phyloP scores from a whole-genome alignment of 1,284 basidiomycete genomes.

The Melampsora larici-populina region DNA sequence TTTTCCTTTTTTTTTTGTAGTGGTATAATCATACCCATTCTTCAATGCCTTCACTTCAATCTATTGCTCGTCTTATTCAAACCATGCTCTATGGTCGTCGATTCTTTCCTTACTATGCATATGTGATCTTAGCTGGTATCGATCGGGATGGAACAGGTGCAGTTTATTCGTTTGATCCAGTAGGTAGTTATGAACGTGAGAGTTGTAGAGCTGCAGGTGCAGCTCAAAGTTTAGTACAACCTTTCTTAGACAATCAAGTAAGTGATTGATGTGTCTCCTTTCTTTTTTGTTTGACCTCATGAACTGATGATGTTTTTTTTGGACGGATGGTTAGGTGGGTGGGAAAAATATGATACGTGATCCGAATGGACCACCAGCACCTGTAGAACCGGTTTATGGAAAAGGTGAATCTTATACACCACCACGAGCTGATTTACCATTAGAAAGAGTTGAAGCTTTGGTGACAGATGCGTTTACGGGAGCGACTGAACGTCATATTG shows the following conservation, averaged over 20 bases:
- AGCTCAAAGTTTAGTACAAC: slow-evolving; percentile 82
- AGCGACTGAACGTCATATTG: slow-evolving; percentile 93
- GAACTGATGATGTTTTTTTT: not conserved
- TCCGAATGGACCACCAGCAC: slow-evolving; percentile 59
- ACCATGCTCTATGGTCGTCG: slow-evolving; percentile 90
- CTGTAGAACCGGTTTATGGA: slow-evolving; percentile 61
- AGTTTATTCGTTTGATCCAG: slow-evolving; percentile 94
- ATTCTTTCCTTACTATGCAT: slow-evolving; percentile 95
- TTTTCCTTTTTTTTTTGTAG: slow-evolving; percentile 56
- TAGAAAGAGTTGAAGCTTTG: slow-evolving; percentile 72
- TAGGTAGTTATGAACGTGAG: slow-evolving; percentile 91
- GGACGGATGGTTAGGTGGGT: slow-evolving; percentile 67
- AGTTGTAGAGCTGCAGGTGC: slow-evolving; percentile 89
- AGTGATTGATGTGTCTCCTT: slow-evolving; percentile 46
- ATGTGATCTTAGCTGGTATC: slow-evolving; percentile 88
- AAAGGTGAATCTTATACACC: slow-evolving; percentile 40
- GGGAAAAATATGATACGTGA: slow-evolving; percentile 75
- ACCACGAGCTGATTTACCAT: slow-evolving; percentile 63
- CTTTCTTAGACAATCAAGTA: slow-evolving; percentile 93
- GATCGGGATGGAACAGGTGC: slow-evolving; percentile 90
- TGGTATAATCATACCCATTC: slow-evolving; percentile 93
- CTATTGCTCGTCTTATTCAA: slow-evolving; percentile 88
- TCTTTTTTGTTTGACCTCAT: slow-evolving; percentile 16
- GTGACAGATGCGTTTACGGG: slow-evolving; percentile 89
- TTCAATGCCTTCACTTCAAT: slow-evolving; percentile 84